phyloP scores from a whole-genome alignment of 2,329 filamentous ascomycete genomes.

The Pseudofabraea citricarpa region DNA sequence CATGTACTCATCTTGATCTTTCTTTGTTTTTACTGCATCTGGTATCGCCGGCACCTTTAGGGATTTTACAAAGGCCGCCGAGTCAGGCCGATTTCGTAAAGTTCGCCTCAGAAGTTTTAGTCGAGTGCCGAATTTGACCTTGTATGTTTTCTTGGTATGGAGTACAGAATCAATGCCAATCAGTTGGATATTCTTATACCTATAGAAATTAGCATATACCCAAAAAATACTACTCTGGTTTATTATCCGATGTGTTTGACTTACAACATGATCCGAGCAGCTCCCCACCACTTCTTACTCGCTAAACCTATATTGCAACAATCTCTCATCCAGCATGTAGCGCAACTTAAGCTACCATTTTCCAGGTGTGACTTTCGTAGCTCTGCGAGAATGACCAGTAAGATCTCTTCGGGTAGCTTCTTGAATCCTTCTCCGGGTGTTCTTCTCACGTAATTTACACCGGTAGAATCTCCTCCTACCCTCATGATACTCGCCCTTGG shows the following conservation, averaged over 20 bases:
- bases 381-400: constrained; percentile 50
- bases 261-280: constrained; percentile 29
- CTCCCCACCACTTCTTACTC: constrained; percentile 47
- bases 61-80: constrained; percentile 50
- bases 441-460: constrained; percentile 10
- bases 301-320: constrained; percentile 45
- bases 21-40: constrained; percentile 28
- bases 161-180: constrained; percentile 48
- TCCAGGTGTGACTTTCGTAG: constrained; percentile 48
- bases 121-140: constrained; percentile 46
- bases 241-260: too few species aligned
- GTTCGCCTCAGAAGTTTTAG: constrained; percentile 54
- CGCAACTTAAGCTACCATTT: constrained; percentile 46
- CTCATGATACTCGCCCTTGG: background rate
- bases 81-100: constrained; percentile 44
- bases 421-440: constrained; percentile 47
- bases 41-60: constrained; percentile 50
- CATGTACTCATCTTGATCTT: constrained; percentile 45
- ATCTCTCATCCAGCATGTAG: constrained; percentile 63
- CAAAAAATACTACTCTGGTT: too few species aligned
- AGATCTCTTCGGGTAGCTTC: constrained; percentile 53
- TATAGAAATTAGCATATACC: constrained; percentile 21
- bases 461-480: constrained; percentile 1
- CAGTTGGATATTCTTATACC: constrained; percentile 55
- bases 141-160: constrained; percentile 52